Evolutionary conservation across 768 basidiomycete species (phyloP), one percentile per base, ranked within the genome.

Genomic region (Agaricus sinodeliciosus): DNA sequence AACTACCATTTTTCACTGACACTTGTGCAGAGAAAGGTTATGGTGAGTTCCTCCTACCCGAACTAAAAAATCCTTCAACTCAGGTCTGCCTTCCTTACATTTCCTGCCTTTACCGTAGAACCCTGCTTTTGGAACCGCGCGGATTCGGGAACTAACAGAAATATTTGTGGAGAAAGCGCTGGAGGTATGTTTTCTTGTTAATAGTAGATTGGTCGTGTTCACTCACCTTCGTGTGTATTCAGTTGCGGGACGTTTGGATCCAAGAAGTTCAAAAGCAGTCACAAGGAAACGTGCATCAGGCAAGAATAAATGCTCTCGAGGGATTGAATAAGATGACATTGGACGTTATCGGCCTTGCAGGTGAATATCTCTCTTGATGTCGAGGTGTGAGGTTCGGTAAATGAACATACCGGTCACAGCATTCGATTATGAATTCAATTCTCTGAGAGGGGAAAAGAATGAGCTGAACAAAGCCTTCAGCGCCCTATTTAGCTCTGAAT

Each of bases 311-410:
- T 35, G 78, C 82, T 2, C 68, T 85, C 35, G 68, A 72, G 3
- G 88, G 82, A 79, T 69, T 90, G 2, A 81, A 79, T 39, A 79
- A 78, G 51, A 77, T 78, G 45, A 89, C 87, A 3, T 70, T 91
- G 8, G 90, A 91, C 57, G 78, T 87, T 50, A 90, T 91, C 44
- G 86, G 85, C 5, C 70, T 84, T 31, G 81, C 49, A 1, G 49
- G 49, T 43, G 27, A 25, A 39, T 22, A 15, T 18, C 12, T 22
- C 3, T 22, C 22, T 22, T 22, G 22, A 22, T 3, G 22, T 22
- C 22, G 22, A 3, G 3, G 3, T 22, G 22, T 22, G 22, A 22
- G 22, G 11, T 12, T 9, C 2, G 18, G 11, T 26, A 19, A 15
- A 8, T 27, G 18, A 18, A 15, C n/a, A n/a, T n/a, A n/a, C n/a